Conservation (phyloP, 1,284 basidiomycete species). For the Phenoliferia sp. region DNA sequence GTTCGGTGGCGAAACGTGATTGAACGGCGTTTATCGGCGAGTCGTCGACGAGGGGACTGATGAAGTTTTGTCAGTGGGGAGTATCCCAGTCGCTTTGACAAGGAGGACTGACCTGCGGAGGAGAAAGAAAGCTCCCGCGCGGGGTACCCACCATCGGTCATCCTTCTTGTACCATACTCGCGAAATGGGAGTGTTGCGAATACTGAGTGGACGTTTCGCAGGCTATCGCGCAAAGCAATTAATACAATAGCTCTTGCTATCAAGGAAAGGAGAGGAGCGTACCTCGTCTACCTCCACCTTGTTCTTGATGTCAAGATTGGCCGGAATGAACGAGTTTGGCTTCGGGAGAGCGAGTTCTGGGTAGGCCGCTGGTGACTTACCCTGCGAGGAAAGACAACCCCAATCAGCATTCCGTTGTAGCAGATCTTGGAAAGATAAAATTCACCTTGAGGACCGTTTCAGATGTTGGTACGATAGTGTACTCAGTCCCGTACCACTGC, state of each 20-base stretch:
- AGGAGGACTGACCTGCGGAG: slow-evolving; percentile 55
- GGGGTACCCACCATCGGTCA: slow-evolving; percentile 89
- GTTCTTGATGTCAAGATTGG: slow-evolving; percentile 69
- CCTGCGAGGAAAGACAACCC: not conserved
- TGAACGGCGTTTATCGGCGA: slow-evolving; percentile 44
- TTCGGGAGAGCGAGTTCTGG: slow-evolving; percentile 70
- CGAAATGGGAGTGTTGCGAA: slow-evolving; percentile 65
- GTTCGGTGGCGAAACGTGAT: slow-evolving; percentile 67
- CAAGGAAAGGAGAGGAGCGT: slow-evolving; percentile 18
- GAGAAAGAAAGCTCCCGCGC: slow-evolving; percentile 67
- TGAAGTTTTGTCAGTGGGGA: not conserved
- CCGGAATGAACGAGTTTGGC: slow-evolving; percentile 84
- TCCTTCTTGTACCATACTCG: slow-evolving; percentile 94
- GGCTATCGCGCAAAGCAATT: slow-evolving; percentile 51
- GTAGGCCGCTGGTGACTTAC: slow-evolving; percentile 40
- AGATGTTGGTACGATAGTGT: slow-evolving; percentile 63
- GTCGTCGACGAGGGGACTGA: slow-evolving; percentile 42
- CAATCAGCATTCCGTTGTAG: not conserved
- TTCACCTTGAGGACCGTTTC: slow-evolving; percentile 61
- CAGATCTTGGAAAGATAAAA: not conserved
- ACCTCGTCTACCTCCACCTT: slow-evolving; percentile 64
- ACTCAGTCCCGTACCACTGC: slow-evolving; percentile 77
- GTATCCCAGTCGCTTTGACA: not conserved
- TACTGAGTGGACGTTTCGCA: slow-evolving; percentile 64
- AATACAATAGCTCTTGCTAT: slow-evolving; percentile 2